Evolutionary conservation across 164 flowering plant genomes (phyloP).

Genomic region (Taxillus chinensis): DNA sequence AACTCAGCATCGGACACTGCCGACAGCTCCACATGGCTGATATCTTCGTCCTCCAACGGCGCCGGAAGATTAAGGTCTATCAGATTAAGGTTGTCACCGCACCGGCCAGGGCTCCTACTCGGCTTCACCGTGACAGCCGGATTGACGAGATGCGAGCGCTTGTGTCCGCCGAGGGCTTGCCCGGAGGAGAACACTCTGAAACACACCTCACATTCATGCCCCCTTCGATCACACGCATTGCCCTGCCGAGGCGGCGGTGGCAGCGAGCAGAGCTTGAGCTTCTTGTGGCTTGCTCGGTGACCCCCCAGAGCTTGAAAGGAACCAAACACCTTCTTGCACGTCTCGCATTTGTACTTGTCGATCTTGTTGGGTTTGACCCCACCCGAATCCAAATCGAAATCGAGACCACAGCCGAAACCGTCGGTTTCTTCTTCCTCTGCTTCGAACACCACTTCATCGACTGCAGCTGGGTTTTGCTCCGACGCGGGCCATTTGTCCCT

Average conservation of each 20-base stretch:
- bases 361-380: conserved; percentile 11
- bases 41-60: neutral
- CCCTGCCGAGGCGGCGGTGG: neutral
- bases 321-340: conserved; percentile 59
- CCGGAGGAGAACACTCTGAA: conserved; percentile 63
- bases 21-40: neutral
- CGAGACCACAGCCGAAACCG: neutral
- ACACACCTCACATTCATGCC: conserved; percentile 74
- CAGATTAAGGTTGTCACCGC: conserved; percentile 23
- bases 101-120: conserved; percentile 8
- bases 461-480: neutral
- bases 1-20: neutral
- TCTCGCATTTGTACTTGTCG: conserved; percentile 56
- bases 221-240: conserved; percentile 15
- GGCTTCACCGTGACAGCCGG: conserved; percentile 2
- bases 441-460: conserved; percentile 1
- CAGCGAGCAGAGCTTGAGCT: conserved; percentile 19
- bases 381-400: conserved; percentile 10
- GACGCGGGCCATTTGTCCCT: conserved; percentile 38
- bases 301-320: conserved; percentile 92
- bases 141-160: conserved; percentile 50
- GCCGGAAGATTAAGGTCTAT: conserved; percentile 66
- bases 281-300: conserved; percentile 86
- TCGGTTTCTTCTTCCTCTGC: conserved; percentile 11
- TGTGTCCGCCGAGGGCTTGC: conserved; percentile 94